Percentiles rank a stretch among this genome's conserved stretches.
Conservation (phyloP, 306 rosid genomes). For the Castanopsis chinensis region DNA sequence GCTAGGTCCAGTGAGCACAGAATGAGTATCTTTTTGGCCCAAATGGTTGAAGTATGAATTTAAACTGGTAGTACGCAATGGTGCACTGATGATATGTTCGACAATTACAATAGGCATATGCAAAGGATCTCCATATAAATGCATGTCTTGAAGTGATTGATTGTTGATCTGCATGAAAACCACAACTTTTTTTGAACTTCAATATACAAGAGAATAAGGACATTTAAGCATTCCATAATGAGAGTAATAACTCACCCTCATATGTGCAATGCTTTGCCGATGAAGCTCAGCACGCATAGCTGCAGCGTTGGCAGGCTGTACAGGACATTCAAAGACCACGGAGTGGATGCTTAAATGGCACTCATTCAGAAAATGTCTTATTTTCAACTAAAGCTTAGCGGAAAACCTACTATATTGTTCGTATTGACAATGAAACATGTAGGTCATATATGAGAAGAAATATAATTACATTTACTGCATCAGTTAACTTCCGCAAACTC, state of each 20-base stretch:
- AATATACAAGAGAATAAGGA: slow-evolving; percentile 8
- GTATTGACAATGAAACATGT: not conserved
- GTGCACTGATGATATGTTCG: slow-evolving; percentile 81
- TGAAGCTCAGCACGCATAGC: slow-evolving; percentile 82
- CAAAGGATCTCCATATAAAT: slow-evolving; percentile 76
- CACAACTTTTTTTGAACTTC: slow-evolving; percentile 4
- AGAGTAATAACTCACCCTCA: slow-evolving; percentile 59
- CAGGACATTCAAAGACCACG: slow-evolving; percentile 3
- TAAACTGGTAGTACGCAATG: slow-evolving; percentile 63
- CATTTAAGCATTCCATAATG: slow-evolving; percentile 6
- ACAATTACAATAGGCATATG: slow-evolving; percentile 73
- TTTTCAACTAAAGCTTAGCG: too few species aligned
- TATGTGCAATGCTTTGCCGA: slow-evolving; percentile 77
- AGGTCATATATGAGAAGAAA: slow-evolving; percentile 9
- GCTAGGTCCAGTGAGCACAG: slow-evolving; percentile 36
- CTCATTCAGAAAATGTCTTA: too few species aligned
- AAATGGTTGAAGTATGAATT: slow-evolving; percentile 56
- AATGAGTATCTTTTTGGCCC: slow-evolving; percentile 28
- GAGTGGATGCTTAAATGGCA: not conserved
- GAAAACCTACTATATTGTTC: too few species aligned
- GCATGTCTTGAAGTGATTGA: slow-evolving; percentile 88
- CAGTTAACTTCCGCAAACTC: slow-evolving; percentile 62
- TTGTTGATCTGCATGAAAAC: slow-evolving; percentile 61
- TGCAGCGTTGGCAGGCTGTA: slow-evolving; percentile 78
- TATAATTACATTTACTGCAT: slow-evolving; percentile 57